Evolutionary conservation across 2,329 filamentous ascomycete species (phyloP).

Genomic region (Stagonosporopsis cucurbitacearum): DNA sequence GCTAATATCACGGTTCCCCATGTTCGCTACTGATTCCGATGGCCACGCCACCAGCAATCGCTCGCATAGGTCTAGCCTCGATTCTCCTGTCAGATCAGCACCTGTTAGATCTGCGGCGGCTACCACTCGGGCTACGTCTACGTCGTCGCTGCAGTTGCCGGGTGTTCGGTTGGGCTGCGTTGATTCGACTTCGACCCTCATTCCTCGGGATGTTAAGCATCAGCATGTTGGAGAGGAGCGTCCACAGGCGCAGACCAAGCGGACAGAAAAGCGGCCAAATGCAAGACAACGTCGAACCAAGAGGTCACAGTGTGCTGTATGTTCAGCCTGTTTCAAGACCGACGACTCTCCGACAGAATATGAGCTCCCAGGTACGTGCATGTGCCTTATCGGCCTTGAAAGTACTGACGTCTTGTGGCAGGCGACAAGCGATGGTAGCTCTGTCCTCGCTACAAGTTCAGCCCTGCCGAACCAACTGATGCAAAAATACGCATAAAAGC

Average conservation of each 20-base stretch:
- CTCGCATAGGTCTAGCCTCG: neutral
- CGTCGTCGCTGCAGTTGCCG: neutral
- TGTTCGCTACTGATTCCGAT: neutral
- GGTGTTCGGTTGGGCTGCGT: neutral
- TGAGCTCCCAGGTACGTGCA: neutral
- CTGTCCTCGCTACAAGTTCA: slow-evolving; percentile 9
- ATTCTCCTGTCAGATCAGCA: neutral
- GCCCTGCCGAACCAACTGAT: neutral
- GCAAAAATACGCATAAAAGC: neutral
- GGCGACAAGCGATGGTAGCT: slow-evolving; percentile 8
- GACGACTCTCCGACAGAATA: neutral
- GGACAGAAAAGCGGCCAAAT: neutral
- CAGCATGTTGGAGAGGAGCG: neutral
- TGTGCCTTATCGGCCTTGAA: neutral
- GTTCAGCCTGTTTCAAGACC: neutral
- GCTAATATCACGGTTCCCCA: neutral
- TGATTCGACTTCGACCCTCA: neutral
- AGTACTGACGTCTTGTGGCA: neutral
- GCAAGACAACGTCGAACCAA: neutral
- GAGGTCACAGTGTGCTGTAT: neutral
- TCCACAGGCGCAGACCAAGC: neutral
- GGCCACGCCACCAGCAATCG: neutral
- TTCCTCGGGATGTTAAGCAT: neutral
- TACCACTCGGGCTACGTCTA: neutral
- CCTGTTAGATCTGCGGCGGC: neutral